Base-by-base conservation (phyloP, 495 filamentous ascomycete species). In the Parachaetomium inaequale region DNA sequence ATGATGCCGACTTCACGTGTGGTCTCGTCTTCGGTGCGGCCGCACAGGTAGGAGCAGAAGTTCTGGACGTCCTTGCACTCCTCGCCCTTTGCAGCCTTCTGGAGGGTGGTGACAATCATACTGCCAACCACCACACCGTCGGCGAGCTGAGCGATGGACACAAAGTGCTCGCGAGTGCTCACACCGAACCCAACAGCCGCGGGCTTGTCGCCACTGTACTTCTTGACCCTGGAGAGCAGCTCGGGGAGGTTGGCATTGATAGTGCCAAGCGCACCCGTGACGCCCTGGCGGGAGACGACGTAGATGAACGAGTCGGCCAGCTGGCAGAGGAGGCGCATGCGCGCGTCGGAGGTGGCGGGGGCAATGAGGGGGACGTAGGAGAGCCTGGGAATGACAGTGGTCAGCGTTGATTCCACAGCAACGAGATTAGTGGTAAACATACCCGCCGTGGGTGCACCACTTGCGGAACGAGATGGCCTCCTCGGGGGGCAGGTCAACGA, bases 251-350 rank as follows among this genome's bases (percentile, higher is more conserved):
- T 87, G 43, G 83, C 75, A 72, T 89, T 96, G 62, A 98, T 79
- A 29, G 83, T 86, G 31, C 93, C 92, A 0, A 87, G 87, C 23
- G 91, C 94, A 66, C 94, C 94, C 2, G 94, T 98, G 36, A 97
- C 92, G 63, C 94, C 94, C 91, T 97, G 96, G 63, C 93, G 84
- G 3, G 94, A 98, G 23, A 98, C 95, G 59, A 99, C 94, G 73
- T 99, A 99, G 76, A 99, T 95, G 80, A 99, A 99, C 10, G 92
- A 96, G 76, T 98, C 93, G 67, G 95, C 94, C 53, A 99, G 95
- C 75, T 90, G 87, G 83, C 94, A 99, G 25, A 99, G 85, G 4
- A 96, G 78, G 76, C 92, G 92, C 91, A 98, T 93, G 59, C 94
- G 90, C 49, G 84, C 74, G 59, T 94, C 89, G n/a, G 92, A 93